Evolutionary conservation across 306 rosid species (phyloP).

Genomic region (Lathyrus tuberosus): DNA sequence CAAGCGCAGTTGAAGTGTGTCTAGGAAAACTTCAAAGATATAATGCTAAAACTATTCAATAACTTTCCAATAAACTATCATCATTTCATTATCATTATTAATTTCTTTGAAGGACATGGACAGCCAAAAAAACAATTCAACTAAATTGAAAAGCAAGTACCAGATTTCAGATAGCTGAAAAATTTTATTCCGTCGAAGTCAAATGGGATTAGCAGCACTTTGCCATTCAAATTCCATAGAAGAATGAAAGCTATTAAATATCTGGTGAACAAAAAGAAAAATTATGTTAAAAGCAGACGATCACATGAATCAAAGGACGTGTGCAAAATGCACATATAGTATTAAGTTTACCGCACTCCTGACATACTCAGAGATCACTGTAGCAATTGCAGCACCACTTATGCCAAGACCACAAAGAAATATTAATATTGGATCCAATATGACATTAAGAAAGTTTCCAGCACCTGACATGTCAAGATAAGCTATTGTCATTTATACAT

Average conservation of each 20-base stretch:
- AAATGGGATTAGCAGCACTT: slow-evolving; percentile 61
- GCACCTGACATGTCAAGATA: slow-evolving; percentile 57
- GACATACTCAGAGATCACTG: slow-evolving; percentile 96
- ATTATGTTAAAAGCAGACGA: slow-evolving; percentile 40
- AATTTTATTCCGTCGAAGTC: slow-evolving; percentile 69
- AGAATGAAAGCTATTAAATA: slow-evolving; percentile 81
- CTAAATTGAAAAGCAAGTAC: slow-evolving; percentile 47
- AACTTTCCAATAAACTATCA: slow-evolving; percentile 13
- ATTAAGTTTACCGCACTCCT: slow-evolving; percentile 79
- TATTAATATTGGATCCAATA: slow-evolving; percentile 75
- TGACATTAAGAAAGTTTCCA: slow-evolving; percentile 76
- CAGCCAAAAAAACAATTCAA: slow-evolving; percentile 30
- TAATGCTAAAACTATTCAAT: slow-evolving; percentile 11
- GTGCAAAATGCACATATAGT: slow-evolving; percentile 50
- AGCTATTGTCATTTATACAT: slow-evolving; percentile 32
- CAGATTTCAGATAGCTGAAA: slow-evolving; percentile 78
- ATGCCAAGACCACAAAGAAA: slow-evolving; percentile 70
- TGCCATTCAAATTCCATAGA: slow-evolving; percentile 71
- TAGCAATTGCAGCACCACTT: slow-evolving; percentile 85
- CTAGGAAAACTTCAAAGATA: slow-evolving; percentile 11
- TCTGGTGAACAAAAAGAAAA: slow-evolving; percentile 53
- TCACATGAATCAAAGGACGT: slow-evolving; percentile 28
- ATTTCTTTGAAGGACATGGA: slow-evolving; percentile 22
- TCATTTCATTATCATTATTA: slow-evolving; percentile 19
- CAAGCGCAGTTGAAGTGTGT: slow-evolving; percentile 13